phyloP scores from a whole-genome alignment of 2,329 filamentous ascomycete genomes.

The Pochonia chlamydosporia region DNA sequence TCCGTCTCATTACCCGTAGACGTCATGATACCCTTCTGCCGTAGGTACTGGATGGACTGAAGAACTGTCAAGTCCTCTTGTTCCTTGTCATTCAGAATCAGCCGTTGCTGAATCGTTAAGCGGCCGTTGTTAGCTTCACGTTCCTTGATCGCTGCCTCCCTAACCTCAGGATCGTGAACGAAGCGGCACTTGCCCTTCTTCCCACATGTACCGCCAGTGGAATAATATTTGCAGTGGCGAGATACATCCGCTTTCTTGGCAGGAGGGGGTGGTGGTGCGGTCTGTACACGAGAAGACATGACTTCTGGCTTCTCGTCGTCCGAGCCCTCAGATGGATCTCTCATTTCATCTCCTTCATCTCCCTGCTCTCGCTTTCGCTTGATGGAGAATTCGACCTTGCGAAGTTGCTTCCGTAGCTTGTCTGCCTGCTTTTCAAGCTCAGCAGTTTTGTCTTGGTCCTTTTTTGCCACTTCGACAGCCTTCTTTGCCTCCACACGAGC shows the following conservation, averaged over 20 bases:
- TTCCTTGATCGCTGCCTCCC: slow-evolving; percentile 58
- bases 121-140: slow-evolving; percentile 60
- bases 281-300: slow-evolving; percentile 40
- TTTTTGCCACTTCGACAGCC: slow-evolving; percentile 37
- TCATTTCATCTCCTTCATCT: slow-evolving; percentile 62
- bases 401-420: slow-evolving; percentile 57
- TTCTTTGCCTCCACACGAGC: slow-evolving; percentile 61
- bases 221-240: slow-evolving; percentile 66
- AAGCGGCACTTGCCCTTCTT: slow-evolving; percentile 74
- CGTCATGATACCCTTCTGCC: slow-evolving; percentile 50
- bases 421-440: slow-evolving; percentile 55
- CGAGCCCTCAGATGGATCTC: slow-evolving; percentile 44
- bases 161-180: slow-evolving; percentile 58
- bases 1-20: slow-evolving; percentile 10
- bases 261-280: slow-evolving; percentile 30
- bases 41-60: slow-evolving; percentile 60
- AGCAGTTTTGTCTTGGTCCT: slow-evolving; percentile 56
- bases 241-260: slow-evolving; percentile 55
- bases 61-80: slow-evolving; percentile 62
- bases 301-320: slow-evolving; percentile 56
- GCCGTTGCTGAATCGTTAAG: slow-evolving; percentile 59
- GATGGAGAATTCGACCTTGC: slow-evolving; percentile 64
- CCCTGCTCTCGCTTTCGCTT: slow-evolving; percentile 64
- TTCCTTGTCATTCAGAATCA: slow-evolving; percentile 62
- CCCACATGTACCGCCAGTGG: slow-evolving; percentile 61